Base-by-base conservation (phyloP, 805 yeast genomes). In the Candida oleophila region DNA sequence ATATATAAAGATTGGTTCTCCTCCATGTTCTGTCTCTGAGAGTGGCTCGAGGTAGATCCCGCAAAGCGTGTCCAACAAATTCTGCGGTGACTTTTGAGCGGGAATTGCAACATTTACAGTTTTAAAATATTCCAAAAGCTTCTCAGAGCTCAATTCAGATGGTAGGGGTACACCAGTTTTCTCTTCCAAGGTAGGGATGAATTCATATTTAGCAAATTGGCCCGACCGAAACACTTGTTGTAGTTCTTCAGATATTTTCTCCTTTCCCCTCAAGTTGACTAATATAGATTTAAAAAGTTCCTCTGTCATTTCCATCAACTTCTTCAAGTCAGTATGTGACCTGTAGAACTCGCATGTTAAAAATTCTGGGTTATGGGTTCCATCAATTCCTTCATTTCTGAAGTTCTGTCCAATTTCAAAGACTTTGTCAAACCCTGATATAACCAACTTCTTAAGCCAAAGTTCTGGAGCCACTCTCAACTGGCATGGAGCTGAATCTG, bases 311-410 rank as follows among this genome's bases (percentile, higher is more conserved):
- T 46, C 48, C 76, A 89, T 86, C 48, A 92, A 68, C 22, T 87
- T 87, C 0, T 79, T 77, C 52, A 94, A 67, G 8, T 78, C 71
- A 0, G 85, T 81, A 59, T 77, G 90, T 0, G 87, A 76, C 56
- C 85, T 87, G 62, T 92, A 92, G 55, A 89, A 87, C 61, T 92
- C 99, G 60, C 96, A 83, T 2, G 89, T 81, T 1, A 96, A 85
- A 61, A 91, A 92, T 59, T 92, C 99, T 0, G 97, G 96, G 64
- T 92, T 94, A 62, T 92, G 99, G 0, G 96, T 87, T 1, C 86
- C 74, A 61, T 92, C 99, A 22, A 92, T 75, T 4, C 97, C 96
- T 66, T 94, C 99, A 58, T 94, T 94, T 56, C 99, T 74, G 64
- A 91, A 94, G 40, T 76, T 83, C 44, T 79, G 76, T 0, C 97